These are phyloP conservation scores for Peronospora belbahrii DNA, from an alignment of 352 stramenopile genomes.

Conservation along the genomic window DNA sequence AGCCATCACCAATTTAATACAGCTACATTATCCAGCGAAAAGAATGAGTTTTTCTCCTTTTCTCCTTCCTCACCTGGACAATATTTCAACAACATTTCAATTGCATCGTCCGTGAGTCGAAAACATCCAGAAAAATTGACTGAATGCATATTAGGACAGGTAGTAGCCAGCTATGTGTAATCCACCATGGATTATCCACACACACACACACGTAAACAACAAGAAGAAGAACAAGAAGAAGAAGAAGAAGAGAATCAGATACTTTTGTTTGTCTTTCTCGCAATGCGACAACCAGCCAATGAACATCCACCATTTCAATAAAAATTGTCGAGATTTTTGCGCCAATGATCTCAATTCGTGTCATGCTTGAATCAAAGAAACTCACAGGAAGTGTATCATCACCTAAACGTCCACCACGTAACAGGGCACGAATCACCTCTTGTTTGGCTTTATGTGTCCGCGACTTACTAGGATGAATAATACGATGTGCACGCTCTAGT, in stretches of 20 bases:
- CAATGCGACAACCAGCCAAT: no score
- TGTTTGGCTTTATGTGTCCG: conserved; percentile 84
- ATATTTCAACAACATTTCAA: conserved; percentile 71
- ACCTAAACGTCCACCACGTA: conserved; percentile 60
- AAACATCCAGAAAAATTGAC: conserved; percentile 86
- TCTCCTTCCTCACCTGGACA: conserved; percentile 44
- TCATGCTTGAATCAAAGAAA: conserved; percentile 86
- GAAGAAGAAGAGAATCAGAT: neutral
- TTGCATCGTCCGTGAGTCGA: conserved; percentile 78
- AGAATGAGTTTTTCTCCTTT: neutral
- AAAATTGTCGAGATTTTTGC: conserved; percentile 80
- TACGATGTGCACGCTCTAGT: conserved; percentile 59
- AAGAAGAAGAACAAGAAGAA: no score
- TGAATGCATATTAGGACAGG: conserved; percentile 77
- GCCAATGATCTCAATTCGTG: conserved; percentile 75
- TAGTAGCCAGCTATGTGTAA: conserved; percentile 67
- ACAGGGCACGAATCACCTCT: conserved; percentile 73
- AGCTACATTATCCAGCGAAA: neutral
- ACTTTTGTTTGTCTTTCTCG: neutral
- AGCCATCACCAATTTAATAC: neutral
- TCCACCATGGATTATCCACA: no score
- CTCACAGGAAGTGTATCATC: conserved; percentile 74
- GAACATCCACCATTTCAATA: conserved; percentile 39
- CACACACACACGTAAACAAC: no score
- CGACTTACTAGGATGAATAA: conserved; percentile 63